Conservation (phyloP, 305 asterid species). For the Fraxinus xanthoxyloides region DNA sequence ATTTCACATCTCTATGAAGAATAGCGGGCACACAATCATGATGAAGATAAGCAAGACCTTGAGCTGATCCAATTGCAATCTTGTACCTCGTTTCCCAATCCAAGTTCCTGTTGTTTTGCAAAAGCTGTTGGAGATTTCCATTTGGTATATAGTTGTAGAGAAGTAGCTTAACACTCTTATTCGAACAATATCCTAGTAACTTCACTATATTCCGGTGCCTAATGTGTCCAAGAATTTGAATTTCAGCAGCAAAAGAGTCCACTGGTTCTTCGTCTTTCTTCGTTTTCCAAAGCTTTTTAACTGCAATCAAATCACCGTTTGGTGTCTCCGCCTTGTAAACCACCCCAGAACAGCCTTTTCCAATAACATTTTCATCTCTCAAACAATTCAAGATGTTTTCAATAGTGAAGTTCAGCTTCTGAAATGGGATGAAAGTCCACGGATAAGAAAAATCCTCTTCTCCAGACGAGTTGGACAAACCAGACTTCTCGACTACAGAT, state of each 20-base stretch:
- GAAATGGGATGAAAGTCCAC: slow-evolving; percentile 88
- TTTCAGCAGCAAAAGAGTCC: slow-evolving; percentile 90
- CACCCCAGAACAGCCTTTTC: slow-evolving; percentile 88
- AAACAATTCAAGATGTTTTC: slow-evolving; percentile 75
- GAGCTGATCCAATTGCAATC: slow-evolving; percentile 89
- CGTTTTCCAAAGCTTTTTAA: slow-evolving; percentile 89
- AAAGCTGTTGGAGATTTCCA: slow-evolving; percentile 84
- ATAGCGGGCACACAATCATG: slow-evolving; percentile 86
- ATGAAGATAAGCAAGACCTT: slow-evolving; percentile 90
- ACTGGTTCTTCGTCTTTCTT: slow-evolving; percentile 61
- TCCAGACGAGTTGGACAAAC: slow-evolving; percentile 28
- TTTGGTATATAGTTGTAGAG: slow-evolving; percentile 78
- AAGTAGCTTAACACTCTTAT: slow-evolving; percentile 76
- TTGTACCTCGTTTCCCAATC: slow-evolving; percentile 94
- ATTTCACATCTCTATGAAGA: slow-evolving; percentile 87
- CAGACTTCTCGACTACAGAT: slow-evolving; percentile 43
- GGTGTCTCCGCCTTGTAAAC: slow-evolving; percentile 84
- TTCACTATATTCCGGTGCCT: slow-evolving; percentile 91
- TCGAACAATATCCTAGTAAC: slow-evolving; percentile 81
- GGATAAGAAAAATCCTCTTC: slow-evolving; percentile 82
- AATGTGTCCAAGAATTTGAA: slow-evolving; percentile 90
- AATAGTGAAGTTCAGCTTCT: slow-evolving; percentile 59
- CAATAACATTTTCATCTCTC: slow-evolving; percentile 73
- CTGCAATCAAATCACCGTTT: slow-evolving; percentile 75
- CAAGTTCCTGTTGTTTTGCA: slow-evolving; percentile 63